phyloP scores from a whole-genome alignment of 75 land plant species.

The Selaginella tamariscina region DNA sequence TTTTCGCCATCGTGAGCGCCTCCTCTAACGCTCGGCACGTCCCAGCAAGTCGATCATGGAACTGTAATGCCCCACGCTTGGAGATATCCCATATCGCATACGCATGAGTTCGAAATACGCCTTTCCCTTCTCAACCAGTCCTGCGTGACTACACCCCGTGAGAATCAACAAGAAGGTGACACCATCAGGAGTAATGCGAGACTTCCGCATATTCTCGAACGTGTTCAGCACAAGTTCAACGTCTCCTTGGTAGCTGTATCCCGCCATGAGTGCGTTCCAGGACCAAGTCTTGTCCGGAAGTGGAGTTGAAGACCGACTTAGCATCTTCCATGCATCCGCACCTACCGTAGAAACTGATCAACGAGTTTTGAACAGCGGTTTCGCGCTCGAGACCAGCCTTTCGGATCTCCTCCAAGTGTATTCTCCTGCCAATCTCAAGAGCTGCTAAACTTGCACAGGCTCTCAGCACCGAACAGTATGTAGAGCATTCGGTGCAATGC shows the following conservation, averaged over 20 bases:
- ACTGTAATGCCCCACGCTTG: no score
- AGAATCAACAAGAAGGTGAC: not conserved
- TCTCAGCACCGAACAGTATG: not conserved
- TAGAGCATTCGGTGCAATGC: not conserved
- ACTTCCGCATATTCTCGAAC: not conserved
- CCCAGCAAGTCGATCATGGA: not conserved
- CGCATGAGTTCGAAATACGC: not conserved
- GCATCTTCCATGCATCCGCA: not conserved
- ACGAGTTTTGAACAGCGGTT: not conserved
- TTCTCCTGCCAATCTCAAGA: not conserved
- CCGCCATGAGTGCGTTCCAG: not conserved
- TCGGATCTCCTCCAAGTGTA: not conserved
- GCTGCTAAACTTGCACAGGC: not conserved
- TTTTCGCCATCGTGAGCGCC: not conserved
- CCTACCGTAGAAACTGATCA: not conserved
- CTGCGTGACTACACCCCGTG: no score
- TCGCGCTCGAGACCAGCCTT: not conserved
- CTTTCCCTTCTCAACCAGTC: not conserved
- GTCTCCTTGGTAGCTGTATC: not conserved
- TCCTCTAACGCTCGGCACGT: not conserved
- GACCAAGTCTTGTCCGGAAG: not conserved
- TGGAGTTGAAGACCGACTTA: not conserved
- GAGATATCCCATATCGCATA: not conserved
- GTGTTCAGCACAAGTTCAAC: not conserved
- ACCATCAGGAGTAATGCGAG: not conserved